These are phyloP conservation scores for Alternaria triticimaculans DNA, from an alignment of 2,329 filamentous ascomycete genomes.

Conservation along the genomic window DNA sequence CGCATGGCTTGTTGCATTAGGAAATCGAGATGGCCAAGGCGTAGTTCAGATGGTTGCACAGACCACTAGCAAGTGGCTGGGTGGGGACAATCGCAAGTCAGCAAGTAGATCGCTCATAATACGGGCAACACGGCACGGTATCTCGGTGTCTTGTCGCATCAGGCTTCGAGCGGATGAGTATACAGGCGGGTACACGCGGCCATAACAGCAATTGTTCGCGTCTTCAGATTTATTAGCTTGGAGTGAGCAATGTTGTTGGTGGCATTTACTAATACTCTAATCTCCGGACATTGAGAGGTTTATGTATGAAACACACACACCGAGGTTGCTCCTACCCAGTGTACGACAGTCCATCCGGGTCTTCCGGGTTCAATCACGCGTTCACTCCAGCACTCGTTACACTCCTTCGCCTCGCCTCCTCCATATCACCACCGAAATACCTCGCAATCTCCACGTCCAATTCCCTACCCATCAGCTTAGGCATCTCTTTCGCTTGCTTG, in stretches of 20 bases:
- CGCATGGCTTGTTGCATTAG: not conserved
- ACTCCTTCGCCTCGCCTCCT: slow-evolving; percentile 16
- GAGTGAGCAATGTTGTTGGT: not conserved
- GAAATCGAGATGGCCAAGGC: not conserved
- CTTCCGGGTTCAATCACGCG: not conserved
- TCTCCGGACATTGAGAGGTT: not conserved
- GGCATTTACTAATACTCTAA: not conserved
- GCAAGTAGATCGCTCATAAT: not conserved
- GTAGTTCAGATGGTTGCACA: not conserved
- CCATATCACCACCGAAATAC: slow-evolving; percentile 13
- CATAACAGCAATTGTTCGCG: not conserved
- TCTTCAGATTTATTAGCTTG: not conserved
- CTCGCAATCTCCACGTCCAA: slow-evolving; percentile 14
- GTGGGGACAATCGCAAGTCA: not conserved
- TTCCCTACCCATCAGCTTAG: slow-evolving; percentile 9
- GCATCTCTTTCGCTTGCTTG: slow-evolving; percentile 10
- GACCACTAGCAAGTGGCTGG: not conserved
- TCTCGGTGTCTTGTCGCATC: not conserved
- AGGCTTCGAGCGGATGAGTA: not conserved
- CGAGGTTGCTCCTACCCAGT: not conserved
- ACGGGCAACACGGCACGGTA: not conserved
- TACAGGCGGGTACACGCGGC: not conserved
- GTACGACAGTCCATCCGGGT: not conserved
- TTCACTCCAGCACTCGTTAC: not conserved
- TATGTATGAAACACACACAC: not conserved